A percentile compares a stretch with the other conserved stretches of the same genome.
These are phyloP conservation scores for Groenewaldozyma auringiensis DNA, from an alignment of 1,139 yeast genomes.

Conservation along the genomic window DNA sequence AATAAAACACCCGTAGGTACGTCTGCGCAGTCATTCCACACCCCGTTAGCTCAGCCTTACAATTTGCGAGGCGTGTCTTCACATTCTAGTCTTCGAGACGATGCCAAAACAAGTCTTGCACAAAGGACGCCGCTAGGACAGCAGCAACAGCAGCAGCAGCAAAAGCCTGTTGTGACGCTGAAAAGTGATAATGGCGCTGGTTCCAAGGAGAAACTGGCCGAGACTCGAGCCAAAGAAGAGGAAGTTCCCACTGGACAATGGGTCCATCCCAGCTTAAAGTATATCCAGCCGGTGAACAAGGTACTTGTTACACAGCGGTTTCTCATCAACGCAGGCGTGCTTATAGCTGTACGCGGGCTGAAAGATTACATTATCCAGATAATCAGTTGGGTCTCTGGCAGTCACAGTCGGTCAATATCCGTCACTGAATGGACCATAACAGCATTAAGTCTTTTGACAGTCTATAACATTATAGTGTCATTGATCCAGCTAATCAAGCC, in stretches of 20 bases:
- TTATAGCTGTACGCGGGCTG: slow-evolving; percentile 27
- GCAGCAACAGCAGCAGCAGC: too few species aligned
- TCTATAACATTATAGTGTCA: slow-evolving; percentile 34
- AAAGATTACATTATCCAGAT: slow-evolving; percentile 12
- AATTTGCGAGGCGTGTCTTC: not conserved
- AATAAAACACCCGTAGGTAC: not conserved
- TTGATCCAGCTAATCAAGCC: slow-evolving; percentile 32
- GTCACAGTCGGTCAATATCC: not conserved
- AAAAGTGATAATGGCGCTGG: too few species aligned
- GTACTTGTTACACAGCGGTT: slow-evolving; percentile 34
- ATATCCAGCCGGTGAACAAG: slow-evolving; percentile 25
- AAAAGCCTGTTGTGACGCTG: not conserved
- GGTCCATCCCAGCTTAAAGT: slow-evolving; percentile 22
- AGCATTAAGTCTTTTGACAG: slow-evolving; percentile 29
- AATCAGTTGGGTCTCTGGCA: slow-evolving; percentile 11
- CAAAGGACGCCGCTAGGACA: too few species aligned
- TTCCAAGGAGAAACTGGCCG: not conserved
- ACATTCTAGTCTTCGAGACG: not conserved
- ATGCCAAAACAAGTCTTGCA: not conserved
- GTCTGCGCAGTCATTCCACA: too few species aligned
- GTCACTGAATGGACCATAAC: slow-evolving; percentile 1
- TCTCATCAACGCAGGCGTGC: slow-evolving; percentile 28
- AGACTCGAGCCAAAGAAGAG: not conserved
- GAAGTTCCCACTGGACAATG: slow-evolving; percentile 23
- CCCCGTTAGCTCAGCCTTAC: too few species aligned